A percentile compares a stretch with the other conserved stretches of the same genome.
Evolutionary conservation across 306 rosid species (phyloP).

Genomic region (Phaseolus lunatus): DNA sequence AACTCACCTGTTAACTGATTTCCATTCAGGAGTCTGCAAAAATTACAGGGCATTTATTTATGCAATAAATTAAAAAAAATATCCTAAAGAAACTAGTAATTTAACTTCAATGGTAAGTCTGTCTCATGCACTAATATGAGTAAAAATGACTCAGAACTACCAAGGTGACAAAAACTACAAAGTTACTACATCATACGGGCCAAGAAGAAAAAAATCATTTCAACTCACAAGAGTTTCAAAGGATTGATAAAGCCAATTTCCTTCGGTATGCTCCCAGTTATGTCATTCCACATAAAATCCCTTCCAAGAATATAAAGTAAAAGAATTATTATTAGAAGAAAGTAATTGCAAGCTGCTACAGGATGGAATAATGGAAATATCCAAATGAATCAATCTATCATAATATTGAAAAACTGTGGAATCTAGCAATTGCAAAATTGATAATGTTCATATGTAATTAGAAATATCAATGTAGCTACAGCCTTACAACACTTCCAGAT

Average conservation of each 20-base stretch:
- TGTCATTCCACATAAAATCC: constrained; percentile 92
- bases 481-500: constrained; percentile 71
- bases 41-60: not conserved
- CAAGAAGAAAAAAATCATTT: not conserved
- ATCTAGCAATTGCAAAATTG: constrained; percentile 17
- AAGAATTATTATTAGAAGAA: constrained; percentile 42
- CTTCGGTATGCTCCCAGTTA: constrained; percentile 81
- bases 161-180: not conserved
- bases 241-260: constrained; percentile 82
- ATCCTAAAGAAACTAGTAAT: not conserved
- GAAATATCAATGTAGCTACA: constrained; percentile 20
- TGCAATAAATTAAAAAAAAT: constrained; percentile 8
- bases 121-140: constrained; percentile 1
- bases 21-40: constrained; percentile 85
- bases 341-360: constrained; percentile 7
- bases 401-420: constrained; percentile 22
- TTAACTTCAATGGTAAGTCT: constrained; percentile 13
- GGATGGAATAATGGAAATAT: not conserved
- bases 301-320: constrained; percentile 52
- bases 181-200: not conserved
- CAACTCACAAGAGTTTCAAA: constrained; percentile 79
- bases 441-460: constrained; percentile 4
- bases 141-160: not conserved
- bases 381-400: constrained; percentile 14
- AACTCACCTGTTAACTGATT: constrained; percentile 71